Evolutionary conservation across 306 rosid species (phyloP).

Genomic region (Pueraria montana): DNA sequence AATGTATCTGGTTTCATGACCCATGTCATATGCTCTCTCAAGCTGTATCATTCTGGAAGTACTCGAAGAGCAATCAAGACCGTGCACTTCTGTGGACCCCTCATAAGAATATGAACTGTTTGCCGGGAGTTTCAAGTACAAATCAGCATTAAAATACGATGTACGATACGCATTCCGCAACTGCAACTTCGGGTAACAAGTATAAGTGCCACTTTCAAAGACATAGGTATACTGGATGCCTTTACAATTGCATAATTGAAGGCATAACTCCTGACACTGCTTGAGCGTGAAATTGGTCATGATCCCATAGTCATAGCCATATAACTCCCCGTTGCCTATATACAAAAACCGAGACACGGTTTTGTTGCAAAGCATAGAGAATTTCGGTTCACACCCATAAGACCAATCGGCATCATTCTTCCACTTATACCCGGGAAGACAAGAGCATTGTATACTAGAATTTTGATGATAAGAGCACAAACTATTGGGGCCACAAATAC

Average conservation of each 20-base stretch:
- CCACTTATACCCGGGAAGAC: constrained; percentile 57
- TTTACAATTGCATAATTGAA: constrained; percentile 51
- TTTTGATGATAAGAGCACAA: constrained; percentile 44
- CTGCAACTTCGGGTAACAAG: constrained; percentile 59
- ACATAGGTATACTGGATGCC: constrained; percentile 51
- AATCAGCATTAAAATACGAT: constrained; percentile 49
- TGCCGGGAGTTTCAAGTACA: constrained; percentile 56
- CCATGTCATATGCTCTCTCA: constrained; percentile 34
- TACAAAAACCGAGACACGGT: constrained; percentile 38
- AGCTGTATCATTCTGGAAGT: not conserved
- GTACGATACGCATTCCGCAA: constrained; percentile 59
- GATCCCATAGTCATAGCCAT: constrained; percentile 57
- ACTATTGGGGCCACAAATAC: constrained; percentile 62
- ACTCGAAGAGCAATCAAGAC: constrained; percentile 37
- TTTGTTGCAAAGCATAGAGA: constrained; percentile 45
- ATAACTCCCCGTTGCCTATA: constrained; percentile 52
- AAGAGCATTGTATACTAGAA: constrained; percentile 46
- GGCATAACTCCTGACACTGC: constrained; percentile 55
- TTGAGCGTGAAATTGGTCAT: constrained; percentile 45
- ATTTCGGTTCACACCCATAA: constrained; percentile 57
- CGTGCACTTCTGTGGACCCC: constrained; percentile 1
- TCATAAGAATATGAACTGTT: constrained; percentile 10
- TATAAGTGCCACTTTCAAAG: not conserved
- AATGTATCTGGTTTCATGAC: constrained; percentile 16
- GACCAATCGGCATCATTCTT: constrained; percentile 51